Evolutionary conservation across 2,329 filamentous ascomycete genomes (phyloP).

Genomic region (Aspergillus tamarii): DNA sequence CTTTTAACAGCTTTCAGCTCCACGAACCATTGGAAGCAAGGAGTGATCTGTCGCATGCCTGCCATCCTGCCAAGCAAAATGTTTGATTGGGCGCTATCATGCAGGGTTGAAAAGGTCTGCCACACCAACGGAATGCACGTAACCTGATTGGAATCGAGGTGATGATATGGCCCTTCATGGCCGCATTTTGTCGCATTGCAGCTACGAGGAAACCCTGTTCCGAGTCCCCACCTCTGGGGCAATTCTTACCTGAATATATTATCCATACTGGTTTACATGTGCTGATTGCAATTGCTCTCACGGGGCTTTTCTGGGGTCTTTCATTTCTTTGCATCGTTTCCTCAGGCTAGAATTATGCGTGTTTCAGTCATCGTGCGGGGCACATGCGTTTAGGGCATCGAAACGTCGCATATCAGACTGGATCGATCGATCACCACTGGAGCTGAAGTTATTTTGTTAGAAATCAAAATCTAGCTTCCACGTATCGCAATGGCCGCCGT

Average conservation of each 20-base stretch:
- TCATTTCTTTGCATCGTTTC: too few species aligned
- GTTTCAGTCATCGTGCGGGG: too few species aligned
- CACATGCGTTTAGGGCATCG: too few species aligned
- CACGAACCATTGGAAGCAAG: neutral
- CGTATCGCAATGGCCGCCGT: too few species aligned
- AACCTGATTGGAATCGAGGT: neutral
- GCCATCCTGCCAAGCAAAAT: neutral
- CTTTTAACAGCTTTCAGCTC: neutral
- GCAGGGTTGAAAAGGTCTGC: neutral
- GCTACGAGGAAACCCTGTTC: neutral
- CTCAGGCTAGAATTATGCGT: too few species aligned
- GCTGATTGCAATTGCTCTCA: fast-evolving
- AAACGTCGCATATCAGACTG: too few species aligned
- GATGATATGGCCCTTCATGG: neutral
- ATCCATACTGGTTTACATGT: too few species aligned
- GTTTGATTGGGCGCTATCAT: neutral
- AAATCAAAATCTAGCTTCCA: too few species aligned
- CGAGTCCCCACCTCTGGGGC: too few species aligned
- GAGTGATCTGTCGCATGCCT: neutral
- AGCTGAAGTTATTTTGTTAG: too few species aligned
- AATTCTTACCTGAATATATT: neutral
- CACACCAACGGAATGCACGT: neutral
- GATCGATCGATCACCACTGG: too few species aligned
- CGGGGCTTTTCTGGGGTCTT: too few species aligned
- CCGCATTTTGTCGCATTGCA: neutral